Evolutionary conservation across 768 basidiomycete genomes (phyloP).

Genomic region (Phylloporus sp.): DNA sequence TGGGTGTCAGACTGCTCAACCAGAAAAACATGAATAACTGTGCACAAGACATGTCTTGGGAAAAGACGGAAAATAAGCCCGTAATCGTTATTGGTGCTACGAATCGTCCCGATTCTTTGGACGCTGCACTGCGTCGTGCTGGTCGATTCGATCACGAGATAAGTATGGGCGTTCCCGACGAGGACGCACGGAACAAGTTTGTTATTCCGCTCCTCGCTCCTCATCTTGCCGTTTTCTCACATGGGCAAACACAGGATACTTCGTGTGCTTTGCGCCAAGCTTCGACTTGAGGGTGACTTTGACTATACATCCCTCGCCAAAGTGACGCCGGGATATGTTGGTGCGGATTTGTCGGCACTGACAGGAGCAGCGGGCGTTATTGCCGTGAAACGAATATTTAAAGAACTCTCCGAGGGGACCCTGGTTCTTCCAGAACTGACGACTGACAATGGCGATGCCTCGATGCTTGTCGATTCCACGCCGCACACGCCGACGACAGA

Average conservation of each 20-base stretch:
- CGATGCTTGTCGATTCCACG: conserved; percentile 37
- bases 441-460: conserved; percentile 22
- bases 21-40: background rate
- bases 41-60: conserved; percentile 90
- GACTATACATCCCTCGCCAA: conserved; percentile 83
- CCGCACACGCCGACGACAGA: conserved; percentile 18
- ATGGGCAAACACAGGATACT: conserved; percentile 58
- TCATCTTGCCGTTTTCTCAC: background rate
- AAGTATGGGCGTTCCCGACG: conserved; percentile 94
- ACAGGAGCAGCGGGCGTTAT: conserved; percentile 93
- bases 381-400: conserved; percentile 95
- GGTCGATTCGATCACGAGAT: conserved; percentile 98
- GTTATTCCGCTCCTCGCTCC: conserved; percentile 20
- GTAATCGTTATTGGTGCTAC: conserved; percentile 96
- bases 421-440: conserved; percentile 40
- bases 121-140: conserved; percentile 87
- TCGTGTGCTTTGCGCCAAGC: conserved; percentile 74
- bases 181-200: conserved; percentile 84
- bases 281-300: conserved; percentile 83
- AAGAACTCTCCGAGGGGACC: conserved; percentile 63
- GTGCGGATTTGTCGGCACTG: conserved; percentile 87
- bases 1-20: conserved; percentile 32
- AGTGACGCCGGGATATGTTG: conserved; percentile 94
- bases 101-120: conserved; percentile 91
- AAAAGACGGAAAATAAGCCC: conserved; percentile 87